Conservation (phyloP, 75 land plant species). For the Selaginella tamariscina region DNA sequence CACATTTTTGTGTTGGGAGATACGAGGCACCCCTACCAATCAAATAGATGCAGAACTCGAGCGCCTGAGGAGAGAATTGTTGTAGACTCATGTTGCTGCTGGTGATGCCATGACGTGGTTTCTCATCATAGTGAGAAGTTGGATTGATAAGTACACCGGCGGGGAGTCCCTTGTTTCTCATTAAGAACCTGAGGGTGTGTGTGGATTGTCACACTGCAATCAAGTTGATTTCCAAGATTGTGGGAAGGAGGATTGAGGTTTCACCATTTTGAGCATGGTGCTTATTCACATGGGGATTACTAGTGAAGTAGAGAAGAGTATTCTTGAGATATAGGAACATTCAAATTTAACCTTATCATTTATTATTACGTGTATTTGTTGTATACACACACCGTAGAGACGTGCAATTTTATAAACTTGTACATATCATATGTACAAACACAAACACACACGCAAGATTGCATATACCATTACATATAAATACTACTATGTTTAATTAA, state of each 20-base stretch:
- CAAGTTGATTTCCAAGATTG: conserved; percentile 10
- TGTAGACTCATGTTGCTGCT: too few relatives aligned
- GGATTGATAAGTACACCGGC: conserved; percentile 1
- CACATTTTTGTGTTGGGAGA: neutral
- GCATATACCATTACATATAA: too few relatives aligned
- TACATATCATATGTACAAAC: too few relatives aligned
- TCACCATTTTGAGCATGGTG: conserved; percentile 5
- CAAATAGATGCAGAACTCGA: neutral
- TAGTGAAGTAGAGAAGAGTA: too few relatives aligned
- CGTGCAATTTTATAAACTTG: too few relatives aligned
- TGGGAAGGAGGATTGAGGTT: conserved; percentile 7
- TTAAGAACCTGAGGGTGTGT: conserved; percentile 5
- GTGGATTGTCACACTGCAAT: neutral
- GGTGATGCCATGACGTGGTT: neutral
- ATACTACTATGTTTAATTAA: too few relatives aligned
- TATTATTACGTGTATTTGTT: too few relatives aligned
- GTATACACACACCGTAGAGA: too few relatives aligned
- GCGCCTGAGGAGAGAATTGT: neutral
- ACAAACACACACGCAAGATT: too few relatives aligned
- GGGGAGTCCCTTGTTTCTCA: neutral
- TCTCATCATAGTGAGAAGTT: conserved; percentile 5
- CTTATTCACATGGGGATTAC: neutral
- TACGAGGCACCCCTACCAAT: neutral
- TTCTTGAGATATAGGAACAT: too few relatives aligned
- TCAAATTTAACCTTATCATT: too few relatives aligned